phyloP scores from a whole-genome alignment of 495 filamentous ascomycete genomes.

The Chaetomidium leptoderma region DNA sequence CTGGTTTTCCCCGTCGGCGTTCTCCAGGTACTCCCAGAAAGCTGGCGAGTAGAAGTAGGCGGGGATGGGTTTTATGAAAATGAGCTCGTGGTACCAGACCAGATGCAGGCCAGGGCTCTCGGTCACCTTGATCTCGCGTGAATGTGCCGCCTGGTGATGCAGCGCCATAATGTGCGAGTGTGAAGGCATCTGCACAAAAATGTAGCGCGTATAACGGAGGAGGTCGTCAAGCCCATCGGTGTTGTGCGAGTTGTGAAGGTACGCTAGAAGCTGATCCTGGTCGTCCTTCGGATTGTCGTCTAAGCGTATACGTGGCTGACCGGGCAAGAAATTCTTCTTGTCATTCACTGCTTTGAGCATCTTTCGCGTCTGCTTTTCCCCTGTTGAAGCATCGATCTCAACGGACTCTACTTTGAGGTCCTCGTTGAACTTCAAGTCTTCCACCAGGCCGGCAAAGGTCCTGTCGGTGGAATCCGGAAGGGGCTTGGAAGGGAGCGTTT shows the following conservation, averaged over 20 bases:
- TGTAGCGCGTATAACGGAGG: conserved; percentile 27
- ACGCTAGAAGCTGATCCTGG: conserved; percentile 10
- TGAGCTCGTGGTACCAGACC: conserved; percentile 48
- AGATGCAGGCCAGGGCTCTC: conserved; percentile 53
- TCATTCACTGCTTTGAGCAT: conserved; percentile 11
- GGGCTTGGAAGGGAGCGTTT: not conserved
- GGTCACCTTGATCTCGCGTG: conserved; percentile 24
- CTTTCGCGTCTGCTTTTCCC: not conserved
- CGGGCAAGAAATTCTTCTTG: conserved; percentile 23
- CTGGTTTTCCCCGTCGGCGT: conserved; percentile 14
- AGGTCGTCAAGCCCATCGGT: conserved; percentile 22
- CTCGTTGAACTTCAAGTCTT: conserved; percentile 19
- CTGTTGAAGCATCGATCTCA: no score
- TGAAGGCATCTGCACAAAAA: conserved; percentile 33
- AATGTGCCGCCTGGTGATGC: conserved; percentile 26
- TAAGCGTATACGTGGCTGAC: conserved; percentile 28
- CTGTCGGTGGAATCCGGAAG: not conserved
- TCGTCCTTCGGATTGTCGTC: not conserved
- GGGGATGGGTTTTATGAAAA: conserved; percentile 58
- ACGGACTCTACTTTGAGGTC: conserved; percentile 16
- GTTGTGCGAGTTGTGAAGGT: conserved; percentile 17
- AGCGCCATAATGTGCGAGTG: conserved; percentile 28
- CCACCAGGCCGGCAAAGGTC: conserved; percentile 12
- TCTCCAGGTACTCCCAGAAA: conserved; percentile 43
- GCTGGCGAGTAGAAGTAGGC: conserved; percentile 40